phyloP scores from a whole-genome alignment of 768 basidiomycete genomes.

The Coprinopsis marcescibilis region DNA sequence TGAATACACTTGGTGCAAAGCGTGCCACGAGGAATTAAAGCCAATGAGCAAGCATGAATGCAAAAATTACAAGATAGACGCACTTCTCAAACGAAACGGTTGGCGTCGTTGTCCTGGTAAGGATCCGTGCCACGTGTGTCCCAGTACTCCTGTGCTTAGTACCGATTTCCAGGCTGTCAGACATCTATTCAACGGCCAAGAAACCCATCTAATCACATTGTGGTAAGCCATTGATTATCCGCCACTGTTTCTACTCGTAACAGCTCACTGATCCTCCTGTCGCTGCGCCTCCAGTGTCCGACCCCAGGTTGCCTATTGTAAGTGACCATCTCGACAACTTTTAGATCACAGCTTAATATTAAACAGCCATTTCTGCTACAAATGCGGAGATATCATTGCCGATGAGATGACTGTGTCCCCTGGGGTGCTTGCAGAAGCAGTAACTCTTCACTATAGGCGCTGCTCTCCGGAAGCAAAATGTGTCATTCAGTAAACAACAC shows the following conservation, averaged over 20 bases:
- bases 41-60: not conserved
- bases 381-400: slow-evolving; percentile 7
- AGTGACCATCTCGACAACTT: too few relatives aligned
- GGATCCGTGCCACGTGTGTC: not conserved
- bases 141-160: not conserved
- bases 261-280: not conserved
- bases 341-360: not conserved
- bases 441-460: too few relatives aligned
- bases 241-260: too few relatives aligned
- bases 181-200: not conserved
- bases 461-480: too few relatives aligned
- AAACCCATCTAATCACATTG: not conserved
- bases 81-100: not conserved
- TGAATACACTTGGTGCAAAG: slow-evolving; percentile 1
- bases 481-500: too few relatives aligned
- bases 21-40: slow-evolving; percentile 1
- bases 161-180: not conserved
- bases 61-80: not conserved
- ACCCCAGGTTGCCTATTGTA: not conserved
- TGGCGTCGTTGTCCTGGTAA: slow-evolving; percentile 3
- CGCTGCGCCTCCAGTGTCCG: not conserved
- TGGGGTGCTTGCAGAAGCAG: too few relatives aligned
- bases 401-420: too few relatives aligned
- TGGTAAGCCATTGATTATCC: not conserved
- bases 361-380: slow-evolving; percentile 9